phyloP scores from a whole-genome alignment of 345 rosid genomes.

The Gossypium arboreum region DNA sequence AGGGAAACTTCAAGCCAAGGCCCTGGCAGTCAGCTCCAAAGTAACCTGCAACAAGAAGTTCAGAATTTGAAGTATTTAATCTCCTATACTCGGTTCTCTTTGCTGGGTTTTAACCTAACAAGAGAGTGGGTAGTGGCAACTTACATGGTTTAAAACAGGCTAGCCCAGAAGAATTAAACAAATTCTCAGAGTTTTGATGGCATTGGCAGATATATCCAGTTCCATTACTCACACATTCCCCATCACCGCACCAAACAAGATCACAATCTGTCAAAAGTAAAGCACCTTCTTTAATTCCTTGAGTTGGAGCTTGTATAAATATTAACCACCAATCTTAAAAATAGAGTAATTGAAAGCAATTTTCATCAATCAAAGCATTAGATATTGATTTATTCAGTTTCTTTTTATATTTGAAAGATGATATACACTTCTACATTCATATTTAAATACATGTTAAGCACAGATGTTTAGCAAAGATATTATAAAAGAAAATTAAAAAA shows the following conservation, averaged over 20 bases:
- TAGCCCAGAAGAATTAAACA: not conserved
- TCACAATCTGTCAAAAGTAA: not conserved
- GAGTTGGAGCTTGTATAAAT: too few species aligned
- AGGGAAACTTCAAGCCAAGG: not conserved
- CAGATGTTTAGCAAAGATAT: not conserved
- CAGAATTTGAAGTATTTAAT: not conserved
- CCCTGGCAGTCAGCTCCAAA: conserved; percentile 1
- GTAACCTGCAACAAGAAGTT: not conserved
- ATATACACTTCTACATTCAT: too few species aligned
- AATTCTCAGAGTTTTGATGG: conserved; percentile 4
- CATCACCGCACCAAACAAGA: conserved; percentile 15
- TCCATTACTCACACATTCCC: conserved; percentile 5
- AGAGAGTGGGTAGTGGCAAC: not conserved
- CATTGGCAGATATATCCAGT: conserved; percentile 5
- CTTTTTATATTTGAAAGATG: too few species aligned
- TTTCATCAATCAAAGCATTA: too few species aligned
- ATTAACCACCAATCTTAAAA: too few species aligned
- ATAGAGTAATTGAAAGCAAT: too few species aligned
- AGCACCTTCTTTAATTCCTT: too few species aligned
- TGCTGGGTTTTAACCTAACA: not conserved
- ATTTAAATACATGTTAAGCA: not conserved
- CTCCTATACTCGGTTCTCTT: not conserved
- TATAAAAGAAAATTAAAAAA: not conserved
- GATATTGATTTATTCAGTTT: too few species aligned
- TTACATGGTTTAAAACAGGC: conserved; percentile 6